Conservation (phyloP, 805 yeast species). For the Scheffersomyces amazonensis region DNA sequence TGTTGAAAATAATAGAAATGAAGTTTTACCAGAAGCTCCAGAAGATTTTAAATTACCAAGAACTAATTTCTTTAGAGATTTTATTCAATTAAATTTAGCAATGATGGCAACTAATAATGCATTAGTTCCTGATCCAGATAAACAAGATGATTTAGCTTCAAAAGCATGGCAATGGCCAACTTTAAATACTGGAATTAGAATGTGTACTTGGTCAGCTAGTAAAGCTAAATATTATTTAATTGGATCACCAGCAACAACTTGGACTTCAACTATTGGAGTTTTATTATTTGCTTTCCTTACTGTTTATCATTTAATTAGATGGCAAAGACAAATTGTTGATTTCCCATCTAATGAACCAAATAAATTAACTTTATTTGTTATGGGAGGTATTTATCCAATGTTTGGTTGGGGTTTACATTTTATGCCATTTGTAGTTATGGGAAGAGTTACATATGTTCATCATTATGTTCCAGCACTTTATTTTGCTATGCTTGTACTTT, state of each 20-base stretch:
- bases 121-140: constrained; percentile 70
- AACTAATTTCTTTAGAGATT: constrained; percentile 70
- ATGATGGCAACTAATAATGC: constrained; percentile 87
- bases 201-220: constrained; percentile 67
- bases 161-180: constrained; percentile 86
- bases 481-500: constrained; percentile 82
- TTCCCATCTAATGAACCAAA: constrained; percentile 43
- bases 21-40: constrained; percentile 55
- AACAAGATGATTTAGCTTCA: constrained; percentile 68
- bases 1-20: constrained; percentile 67
- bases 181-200: constrained; percentile 63
- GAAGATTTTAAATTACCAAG: constrained; percentile 65
- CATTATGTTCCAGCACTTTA: constrained; percentile 94
- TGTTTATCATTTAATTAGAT: constrained; percentile 40
- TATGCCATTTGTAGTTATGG: constrained; percentile 88
- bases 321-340: constrained; percentile 71
- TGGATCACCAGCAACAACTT: constrained; percentile 67
- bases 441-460: constrained; percentile 94
- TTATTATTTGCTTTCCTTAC: constrained; percentile 49
- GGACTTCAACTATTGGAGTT: constrained; percentile 66
- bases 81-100: constrained; percentile 67
- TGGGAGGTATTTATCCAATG: constrained; percentile 83
- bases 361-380: constrained; percentile 50
- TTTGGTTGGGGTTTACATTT: constrained; percentile 88
- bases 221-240: constrained; percentile 61